phyloP scores from a whole-genome alignment of 2,329 filamentous ascomycete species.

The Podosphaera fusca region DNA sequence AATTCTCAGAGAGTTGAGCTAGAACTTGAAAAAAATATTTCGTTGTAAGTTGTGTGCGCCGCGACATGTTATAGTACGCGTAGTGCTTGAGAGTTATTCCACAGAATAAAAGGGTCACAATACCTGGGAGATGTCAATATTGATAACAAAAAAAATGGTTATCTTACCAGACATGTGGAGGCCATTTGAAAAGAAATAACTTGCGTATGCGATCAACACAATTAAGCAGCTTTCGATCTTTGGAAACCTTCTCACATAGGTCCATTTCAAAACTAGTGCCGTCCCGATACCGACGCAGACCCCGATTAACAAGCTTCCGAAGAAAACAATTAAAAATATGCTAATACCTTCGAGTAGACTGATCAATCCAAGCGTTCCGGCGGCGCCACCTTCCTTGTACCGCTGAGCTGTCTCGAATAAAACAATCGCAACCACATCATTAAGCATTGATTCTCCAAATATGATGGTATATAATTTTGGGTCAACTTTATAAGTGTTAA shows the following conservation, averaged over 20 bases:
- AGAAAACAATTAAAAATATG: constrained; percentile 89
- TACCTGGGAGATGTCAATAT: constrained; percentile 19
- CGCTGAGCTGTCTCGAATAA: constrained; percentile 94
- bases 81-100: constrained; percentile 98
- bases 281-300: constrained; percentile 69
- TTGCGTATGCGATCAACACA: constrained; percentile 82
- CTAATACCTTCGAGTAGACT: constrained; percentile 81
- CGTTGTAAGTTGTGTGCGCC: constrained; percentile 86
- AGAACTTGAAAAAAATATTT: constrained; percentile 94
- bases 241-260: constrained; percentile 71
- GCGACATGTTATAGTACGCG: constrained; percentile 99
- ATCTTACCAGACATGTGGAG: constrained; percentile 78
- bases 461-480: constrained; percentile 97
- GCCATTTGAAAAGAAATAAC: constrained; percentile 94
- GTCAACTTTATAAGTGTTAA: constrained; percentile 98
- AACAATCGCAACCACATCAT: constrained; percentile 95
- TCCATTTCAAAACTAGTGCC: constrained; percentile 80
- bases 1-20: constrained; percentile 90
- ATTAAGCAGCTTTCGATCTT: constrained; percentile 95
- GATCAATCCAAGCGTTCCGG: constrained; percentile 47
- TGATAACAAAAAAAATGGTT: neutral
- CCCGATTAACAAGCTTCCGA: constrained; percentile 77
- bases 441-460: constrained; percentile 93
- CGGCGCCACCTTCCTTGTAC: constrained; percentile 56
- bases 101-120: constrained; percentile 90